Percentiles rank a stretch among this genome's conserved stretches.
Conservation (phyloP, 129 eudicot genomes). For the Tagetes erecta region DNA sequence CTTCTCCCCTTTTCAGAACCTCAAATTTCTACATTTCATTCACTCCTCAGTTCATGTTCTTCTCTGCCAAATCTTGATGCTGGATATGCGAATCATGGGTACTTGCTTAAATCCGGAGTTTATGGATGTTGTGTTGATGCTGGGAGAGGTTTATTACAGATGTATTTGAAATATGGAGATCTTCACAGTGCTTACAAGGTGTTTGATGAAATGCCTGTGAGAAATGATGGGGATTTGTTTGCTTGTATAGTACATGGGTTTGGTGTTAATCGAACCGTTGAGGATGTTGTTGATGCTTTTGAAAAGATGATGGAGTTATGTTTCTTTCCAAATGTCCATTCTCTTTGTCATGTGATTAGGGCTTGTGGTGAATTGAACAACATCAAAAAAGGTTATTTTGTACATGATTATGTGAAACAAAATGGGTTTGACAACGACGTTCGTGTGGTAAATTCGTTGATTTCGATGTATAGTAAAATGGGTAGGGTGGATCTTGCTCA, state of each 20-base stretch:
- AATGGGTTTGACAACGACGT: slow-evolving; percentile 33
- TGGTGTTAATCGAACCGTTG: slow-evolving; percentile 8
- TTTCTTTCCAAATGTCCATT: slow-evolving; percentile 21
- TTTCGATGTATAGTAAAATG: slow-evolving; percentile 48
- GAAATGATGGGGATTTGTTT: slow-evolving; percentile 17
- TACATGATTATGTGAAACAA: slow-evolving; percentile 36
- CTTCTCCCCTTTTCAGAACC: slow-evolving; percentile 26
- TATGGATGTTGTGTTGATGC: slow-evolving; percentile 7
- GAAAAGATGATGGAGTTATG: slow-evolving; percentile 28
- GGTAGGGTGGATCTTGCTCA: slow-evolving; percentile 45
- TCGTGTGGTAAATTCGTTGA: slow-evolving; percentile 33
- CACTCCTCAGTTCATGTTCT: slow-evolving; percentile 33
- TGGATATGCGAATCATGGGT: slow-evolving; percentile 32
- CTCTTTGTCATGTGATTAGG: slow-evolving; percentile 36
- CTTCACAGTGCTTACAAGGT: slow-evolving; percentile 25
- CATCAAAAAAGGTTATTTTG: slow-evolving; percentile 28
- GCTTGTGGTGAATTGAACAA: slow-evolving; percentile 40
- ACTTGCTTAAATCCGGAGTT: slow-evolving; percentile 30
- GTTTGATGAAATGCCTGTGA: slow-evolving; percentile 50
- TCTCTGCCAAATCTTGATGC: slow-evolving; percentile 6
- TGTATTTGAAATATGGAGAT: slow-evolving; percentile 35
- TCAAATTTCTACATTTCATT: slow-evolving; percentile 31
- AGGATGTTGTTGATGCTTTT: slow-evolving; percentile 34
- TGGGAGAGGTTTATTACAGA: slow-evolving; percentile 14
- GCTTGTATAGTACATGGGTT: slow-evolving; percentile 26